phyloP scores from a whole-genome alignment of 441 rosid genomes.

The Corymbia citriodora region DNA sequence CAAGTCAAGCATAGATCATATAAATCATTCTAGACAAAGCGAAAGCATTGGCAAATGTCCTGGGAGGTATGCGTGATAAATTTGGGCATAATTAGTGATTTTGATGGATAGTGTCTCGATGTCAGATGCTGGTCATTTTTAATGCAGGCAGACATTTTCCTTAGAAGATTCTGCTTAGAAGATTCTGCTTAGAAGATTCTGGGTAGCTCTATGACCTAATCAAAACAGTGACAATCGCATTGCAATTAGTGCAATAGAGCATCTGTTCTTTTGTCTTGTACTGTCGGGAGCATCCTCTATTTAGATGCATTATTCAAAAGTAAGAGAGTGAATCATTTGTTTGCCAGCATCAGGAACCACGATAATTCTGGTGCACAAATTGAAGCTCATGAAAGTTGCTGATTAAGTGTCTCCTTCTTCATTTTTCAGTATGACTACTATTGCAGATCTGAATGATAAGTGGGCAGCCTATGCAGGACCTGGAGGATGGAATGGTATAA shows the following conservation, averaged over 20 bases:
- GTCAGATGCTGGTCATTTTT: background rate
- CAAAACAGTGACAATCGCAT: background rate
- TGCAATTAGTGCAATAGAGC: background rate
- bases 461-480: slow-evolving; percentile 99
- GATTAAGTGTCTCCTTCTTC: slow-evolving; percentile 7
- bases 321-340: background rate
- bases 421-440: slow-evolving; percentile 68
- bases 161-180: background rate
- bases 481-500: slow-evolving; percentile 98
- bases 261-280: background rate
- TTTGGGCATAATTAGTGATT: background rate
- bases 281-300: background rate
- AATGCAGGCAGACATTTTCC: background rate
- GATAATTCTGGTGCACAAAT: background rate
- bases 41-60: background rate
- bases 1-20: background rate
- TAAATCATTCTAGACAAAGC: background rate
- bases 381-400: background rate
- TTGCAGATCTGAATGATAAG: slow-evolving; percentile 86
- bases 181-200: background rate
- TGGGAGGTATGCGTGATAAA: background rate
- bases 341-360: background rate
- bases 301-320: background rate
- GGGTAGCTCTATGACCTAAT: background rate
- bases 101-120: background rate